These are phyloP conservation scores for Excoecaria cochinchinensis DNA, from an alignment of 345 rosid genomes.

Conservation along the genomic window DNA sequence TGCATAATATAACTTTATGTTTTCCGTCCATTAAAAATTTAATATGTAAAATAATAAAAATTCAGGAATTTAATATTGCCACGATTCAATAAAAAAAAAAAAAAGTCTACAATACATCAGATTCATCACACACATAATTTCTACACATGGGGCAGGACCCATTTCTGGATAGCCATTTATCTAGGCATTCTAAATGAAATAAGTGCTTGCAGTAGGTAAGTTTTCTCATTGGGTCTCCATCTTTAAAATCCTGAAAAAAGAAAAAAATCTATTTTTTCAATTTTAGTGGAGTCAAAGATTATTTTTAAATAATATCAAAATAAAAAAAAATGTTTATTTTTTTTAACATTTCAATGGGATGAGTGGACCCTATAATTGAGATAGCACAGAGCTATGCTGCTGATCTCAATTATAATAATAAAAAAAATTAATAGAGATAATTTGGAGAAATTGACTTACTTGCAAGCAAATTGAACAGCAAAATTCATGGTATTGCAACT, in stretches of 20 bases:
- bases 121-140: constrained; percentile 28
- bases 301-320: too few species aligned
- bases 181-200: constrained; percentile 69
- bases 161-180: constrained; percentile 59
- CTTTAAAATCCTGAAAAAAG: constrained; percentile 57
- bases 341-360: not conserved
- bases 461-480: constrained; percentile 73
- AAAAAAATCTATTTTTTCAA: not conserved
- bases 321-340: not conserved
- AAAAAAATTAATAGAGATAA: not conserved
- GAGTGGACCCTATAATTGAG: too few species aligned
- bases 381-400: too few species aligned
- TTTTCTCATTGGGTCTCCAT: constrained; percentile 52
- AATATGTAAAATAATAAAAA: too few species aligned
- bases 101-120: not conserved
- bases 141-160: constrained; percentile 84
- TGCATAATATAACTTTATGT: too few species aligned
- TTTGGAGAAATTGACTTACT: constrained; percentile 30
- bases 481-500: constrained; percentile 14
- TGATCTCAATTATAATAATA: too few species aligned
- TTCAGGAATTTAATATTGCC: too few species aligned
- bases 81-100: too few species aligned
- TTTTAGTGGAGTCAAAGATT: not conserved
- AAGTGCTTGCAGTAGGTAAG: constrained; percentile 61
- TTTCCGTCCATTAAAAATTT: too few species aligned